Base-by-base conservation (phyloP, 1,284 basidiomycete species). In the Boletus mariae region DNA sequence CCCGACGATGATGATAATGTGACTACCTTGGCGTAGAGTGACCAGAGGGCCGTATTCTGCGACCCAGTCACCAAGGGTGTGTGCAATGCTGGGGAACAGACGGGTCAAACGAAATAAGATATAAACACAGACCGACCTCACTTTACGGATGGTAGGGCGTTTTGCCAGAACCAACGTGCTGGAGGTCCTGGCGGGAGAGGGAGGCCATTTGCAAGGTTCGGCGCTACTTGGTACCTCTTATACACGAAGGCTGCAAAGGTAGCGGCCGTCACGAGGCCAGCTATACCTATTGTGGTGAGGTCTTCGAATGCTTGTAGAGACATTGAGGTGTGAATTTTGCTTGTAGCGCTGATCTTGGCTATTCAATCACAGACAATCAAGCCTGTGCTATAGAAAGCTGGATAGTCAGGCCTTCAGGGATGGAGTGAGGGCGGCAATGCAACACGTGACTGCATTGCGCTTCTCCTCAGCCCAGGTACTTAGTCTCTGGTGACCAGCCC, bases 21-120 rank as follows among this genome's bases (percentile, higher is more conserved):
- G 52, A 5, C 56, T 56, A 2, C 69, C 69, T 29, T 63, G 61
- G 31, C 63, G 55, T 20, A 73, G 52, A 0, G 64, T 58, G 42
- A 71, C 52, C 1, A 73, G 59, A 1, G 72, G 64, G 0, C 72
- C 74, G 45, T 74, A 75, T 45, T 65, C 41, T 4, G 61, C 48
- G 5, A 67, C 48, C 70, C 62, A 69, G 12, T 67, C 59, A 7
- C 57, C 51, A 15, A 66, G 51, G 1, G 49, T 55, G 26, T 29
- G 53, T 13, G 53, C 56, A 31, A 64, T 50, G 8, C 63, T 67
- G 9, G 12, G 4, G 12, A 40, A 6, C 10, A 28, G n/a, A 17
- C 4, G 9, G 11, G n/a, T 31, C n/a, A 11, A 31, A 17, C 26
- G 7, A 3, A 31, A 26, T 29, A 10, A 9, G 3, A 12, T 23